phyloP scores from a whole-genome alignment of 1,139 yeast genomes.

The Debaryomycetaceae sp. region DNA sequence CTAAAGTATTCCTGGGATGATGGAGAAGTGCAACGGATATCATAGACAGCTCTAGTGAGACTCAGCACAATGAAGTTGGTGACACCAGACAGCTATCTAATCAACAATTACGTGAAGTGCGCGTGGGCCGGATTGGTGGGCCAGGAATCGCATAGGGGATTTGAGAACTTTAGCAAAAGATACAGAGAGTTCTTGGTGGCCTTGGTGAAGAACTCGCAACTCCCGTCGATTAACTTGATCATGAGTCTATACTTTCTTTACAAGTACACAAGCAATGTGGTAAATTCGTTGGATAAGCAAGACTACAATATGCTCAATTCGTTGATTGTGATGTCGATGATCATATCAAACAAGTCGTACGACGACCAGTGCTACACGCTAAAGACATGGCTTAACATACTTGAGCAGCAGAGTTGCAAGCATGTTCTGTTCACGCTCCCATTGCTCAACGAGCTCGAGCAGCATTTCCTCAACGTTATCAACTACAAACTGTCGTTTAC shows the following conservation, averaged over 20 bases:
- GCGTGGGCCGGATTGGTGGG: constrained; percentile 11
- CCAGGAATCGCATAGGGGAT: neutral
- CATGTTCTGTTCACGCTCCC: constrained; percentile 13
- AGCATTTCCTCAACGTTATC: constrained; percentile 26
- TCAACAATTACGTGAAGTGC: constrained; percentile 9
- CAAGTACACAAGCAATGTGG: constrained; percentile 19
- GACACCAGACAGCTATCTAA: constrained; percentile 6
- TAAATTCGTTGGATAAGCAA: constrained; percentile 11
- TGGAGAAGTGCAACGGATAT: neutral
- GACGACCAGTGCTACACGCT: constrained; percentile 53
- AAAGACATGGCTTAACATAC: constrained; percentile 43
- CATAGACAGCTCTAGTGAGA: neutral
- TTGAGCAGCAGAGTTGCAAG: constrained; percentile 5
- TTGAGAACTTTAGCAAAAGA: constrained; percentile 13
- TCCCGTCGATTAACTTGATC: constrained; percentile 26
- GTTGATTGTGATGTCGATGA: constrained; percentile 30
- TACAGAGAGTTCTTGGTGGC: constrained; percentile 18
- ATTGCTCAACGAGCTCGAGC: constrained; percentile 26
- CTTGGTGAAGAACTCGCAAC: constrained; percentile 26
- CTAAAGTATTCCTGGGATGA: neutral
- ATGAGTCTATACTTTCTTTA: constrained; percentile 30
- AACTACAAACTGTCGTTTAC: constrained; percentile 28
- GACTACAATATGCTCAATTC: constrained; percentile 19
- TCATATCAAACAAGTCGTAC: constrained; percentile 45
- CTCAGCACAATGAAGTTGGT: neutral